Base-by-base conservation (phyloP, 176 grass and related monocot genomes). In the Triticum dicoccoides region DNA sequence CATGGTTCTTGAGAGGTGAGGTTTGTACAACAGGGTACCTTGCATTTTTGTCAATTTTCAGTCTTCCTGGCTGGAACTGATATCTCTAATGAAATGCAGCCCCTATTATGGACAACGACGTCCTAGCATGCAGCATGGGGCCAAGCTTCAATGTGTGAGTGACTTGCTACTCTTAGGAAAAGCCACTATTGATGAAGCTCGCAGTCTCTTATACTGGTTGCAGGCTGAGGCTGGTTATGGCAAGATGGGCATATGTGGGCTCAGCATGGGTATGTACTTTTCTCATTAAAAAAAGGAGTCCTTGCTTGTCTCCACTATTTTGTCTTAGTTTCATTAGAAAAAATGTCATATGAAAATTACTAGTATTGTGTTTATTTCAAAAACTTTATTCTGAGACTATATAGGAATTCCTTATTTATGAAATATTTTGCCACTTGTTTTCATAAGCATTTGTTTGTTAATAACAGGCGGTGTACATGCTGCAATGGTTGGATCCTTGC, bases 1-100 rank as follows among this genome's bases (percentile, higher is more conserved):
- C 70, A 98, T 98, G 94, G 97, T 98, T 71, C 97, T 98, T 82
- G 97, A 98, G 90, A 98, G 97, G 97, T 98, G 81, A 94, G 83
- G 27, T 58, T 88, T 91, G 11, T 74, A 41, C 64, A 47, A 13
- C 61, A 24, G 45, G 71, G 30, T 84, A 12, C 44, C 56, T 74
- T 80, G 20, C 18, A 30, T 66, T 67, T 54, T 56, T 12, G 77
- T 77, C 63, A 32, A 8, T 84, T 76, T 34, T 47, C 77, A 32
- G 63, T 49, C 9, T 88, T 88, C 49, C 27, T 76, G 6, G 12
- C 49, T 65, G 47, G 5, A 80, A 65, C 56, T 92, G 42, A 88
- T 56, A 84, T 76, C 72, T 86, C 2, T 37, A 76, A 84, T 92
- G 65, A 89, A 87, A 61, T 89, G 68, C 85, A 96, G 93, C 84